phyloP scores from a whole-genome alignment of 768 basidiomycete species.

The Amyloporia xantha region DNA sequence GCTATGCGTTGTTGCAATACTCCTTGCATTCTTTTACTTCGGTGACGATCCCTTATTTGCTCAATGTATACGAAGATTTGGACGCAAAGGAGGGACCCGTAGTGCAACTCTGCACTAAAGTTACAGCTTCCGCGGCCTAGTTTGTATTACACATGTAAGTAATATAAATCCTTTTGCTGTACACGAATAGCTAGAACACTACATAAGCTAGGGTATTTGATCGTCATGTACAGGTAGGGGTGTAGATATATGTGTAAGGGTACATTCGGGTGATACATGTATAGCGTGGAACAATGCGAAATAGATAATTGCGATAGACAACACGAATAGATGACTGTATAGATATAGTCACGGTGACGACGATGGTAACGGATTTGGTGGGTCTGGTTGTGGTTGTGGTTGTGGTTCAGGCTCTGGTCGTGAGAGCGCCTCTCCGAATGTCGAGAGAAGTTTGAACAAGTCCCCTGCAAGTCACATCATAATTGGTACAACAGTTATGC shows the following conservation, averaged over 20 bases:
- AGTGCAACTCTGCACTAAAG: too few relatives aligned
- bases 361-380: too few relatives aligned
- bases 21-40: slow-evolving; percentile 39
- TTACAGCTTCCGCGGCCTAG: too few relatives aligned
- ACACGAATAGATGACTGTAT: not conserved
- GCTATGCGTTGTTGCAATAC: slow-evolving; percentile 32
- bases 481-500: too few relatives aligned
- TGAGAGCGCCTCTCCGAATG: slow-evolving; percentile 34
- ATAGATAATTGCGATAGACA: not conserved
- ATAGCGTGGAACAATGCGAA: not conserved
- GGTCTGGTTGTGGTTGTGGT: too few relatives aligned
- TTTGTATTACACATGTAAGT: not conserved
- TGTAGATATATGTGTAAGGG: not conserved
- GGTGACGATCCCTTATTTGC: slow-evolving; percentile 29
- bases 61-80: not conserved
- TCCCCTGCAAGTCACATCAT: slow-evolving; percentile 50
- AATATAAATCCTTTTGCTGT: not conserved
- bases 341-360: not conserved
- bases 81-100: not conserved
- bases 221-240: not conserved
- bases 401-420: slow-evolving; percentile 4
- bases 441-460: slow-evolving; percentile 44
- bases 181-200: not conserved
- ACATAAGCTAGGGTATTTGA: not conserved
- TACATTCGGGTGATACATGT: not conserved